A percentile compares a stretch with the other conserved stretches of the same genome.
These are phyloP conservation scores for Agapanthus africanus DNA, from an alignment of 106 monocot species.

Conservation along the genomic window DNA sequence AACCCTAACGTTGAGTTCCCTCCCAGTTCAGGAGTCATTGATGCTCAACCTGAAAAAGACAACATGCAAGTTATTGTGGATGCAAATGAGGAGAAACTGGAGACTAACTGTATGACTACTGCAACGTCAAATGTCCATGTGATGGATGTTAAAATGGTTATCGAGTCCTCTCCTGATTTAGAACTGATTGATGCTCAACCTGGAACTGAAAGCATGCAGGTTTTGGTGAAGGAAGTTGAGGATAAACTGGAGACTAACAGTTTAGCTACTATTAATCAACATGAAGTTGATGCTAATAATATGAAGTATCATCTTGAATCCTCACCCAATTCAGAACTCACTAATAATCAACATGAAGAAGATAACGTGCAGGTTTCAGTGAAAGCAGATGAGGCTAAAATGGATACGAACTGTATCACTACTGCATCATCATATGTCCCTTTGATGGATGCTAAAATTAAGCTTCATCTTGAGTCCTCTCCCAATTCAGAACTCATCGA, in stretches of 20 bases:
- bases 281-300: background rate
- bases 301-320: background rate
- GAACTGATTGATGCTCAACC: constrained; percentile 3
- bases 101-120: background rate
- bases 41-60: constrained; percentile 5
- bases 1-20: background rate
- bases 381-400: constrained; percentile 8
- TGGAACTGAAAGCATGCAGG: background rate
- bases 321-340: background rate
- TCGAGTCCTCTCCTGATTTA: background rate
- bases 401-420: background rate
- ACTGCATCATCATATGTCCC: background rate
- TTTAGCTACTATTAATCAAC: too few species aligned
- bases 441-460: constrained; percentile 6
- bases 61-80: constrained; percentile 1
- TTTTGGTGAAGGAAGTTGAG: background rate
- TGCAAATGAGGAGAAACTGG: constrained; percentile 1
- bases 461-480: constrained; percentile 2
- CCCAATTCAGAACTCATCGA: background rate
- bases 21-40: background rate
- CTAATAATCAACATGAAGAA: constrained; percentile 2
- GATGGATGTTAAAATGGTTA: constrained; percentile 3
- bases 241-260: background rate
- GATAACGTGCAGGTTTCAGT: background rate
- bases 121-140: constrained; percentile 1